Evolutionary conservation across 2,329 filamentous ascomycete genomes (phyloP).

Genomic region (Paradendryphiella salina): DNA sequence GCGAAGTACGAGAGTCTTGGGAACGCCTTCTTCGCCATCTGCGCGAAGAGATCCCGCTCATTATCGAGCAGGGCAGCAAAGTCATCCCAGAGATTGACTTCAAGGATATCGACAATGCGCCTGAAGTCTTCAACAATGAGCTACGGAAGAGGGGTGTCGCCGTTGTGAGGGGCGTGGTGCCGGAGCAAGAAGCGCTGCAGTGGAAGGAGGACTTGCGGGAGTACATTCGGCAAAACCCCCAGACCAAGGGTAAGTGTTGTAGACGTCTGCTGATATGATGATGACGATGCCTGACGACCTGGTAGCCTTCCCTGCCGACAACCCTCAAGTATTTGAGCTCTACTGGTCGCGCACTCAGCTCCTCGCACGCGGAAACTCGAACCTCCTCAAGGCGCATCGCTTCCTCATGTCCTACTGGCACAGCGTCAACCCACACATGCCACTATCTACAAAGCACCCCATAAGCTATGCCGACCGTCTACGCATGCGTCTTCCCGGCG

Average conservation of each 20-base stretch:
- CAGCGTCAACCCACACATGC: constrained; percentile 48
- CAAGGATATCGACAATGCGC: constrained; percentile 53
- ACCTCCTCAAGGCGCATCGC: constrained; percentile 52
- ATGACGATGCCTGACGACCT: constrained; percentile 10
- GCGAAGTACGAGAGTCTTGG: constrained; percentile 52
- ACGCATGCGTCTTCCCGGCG: constrained; percentile 59
- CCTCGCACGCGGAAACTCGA: constrained; percentile 52
- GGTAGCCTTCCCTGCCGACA: constrained; percentile 53
- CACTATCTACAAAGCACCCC: constrained; percentile 52
- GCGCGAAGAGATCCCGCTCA: constrained; percentile 51
- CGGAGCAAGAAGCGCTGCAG: constrained; percentile 49
- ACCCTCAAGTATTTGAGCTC: constrained; percentile 56
- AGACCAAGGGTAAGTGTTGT: constrained; percentile 43
- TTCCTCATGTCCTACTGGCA: constrained; percentile 57
- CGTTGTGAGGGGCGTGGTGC: constrained; percentile 52
- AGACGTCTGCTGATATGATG: background rate
- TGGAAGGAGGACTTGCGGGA: constrained; percentile 51
- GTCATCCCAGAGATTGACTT: constrained; percentile 55
- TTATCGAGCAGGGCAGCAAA: constrained; percentile 48
- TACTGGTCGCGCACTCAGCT: constrained; percentile 56
- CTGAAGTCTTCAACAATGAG: constrained; percentile 60
- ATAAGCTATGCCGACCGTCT: constrained; percentile 55
- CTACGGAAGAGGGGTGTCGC: constrained; percentile 61
- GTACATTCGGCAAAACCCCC: constrained; percentile 54
- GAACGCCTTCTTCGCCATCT: constrained; percentile 50